These are phyloP conservation scores for Epichloe sibirici DNA, from an alignment of 2,329 filamentous ascomycete species.

Conservation along the genomic window DNA sequence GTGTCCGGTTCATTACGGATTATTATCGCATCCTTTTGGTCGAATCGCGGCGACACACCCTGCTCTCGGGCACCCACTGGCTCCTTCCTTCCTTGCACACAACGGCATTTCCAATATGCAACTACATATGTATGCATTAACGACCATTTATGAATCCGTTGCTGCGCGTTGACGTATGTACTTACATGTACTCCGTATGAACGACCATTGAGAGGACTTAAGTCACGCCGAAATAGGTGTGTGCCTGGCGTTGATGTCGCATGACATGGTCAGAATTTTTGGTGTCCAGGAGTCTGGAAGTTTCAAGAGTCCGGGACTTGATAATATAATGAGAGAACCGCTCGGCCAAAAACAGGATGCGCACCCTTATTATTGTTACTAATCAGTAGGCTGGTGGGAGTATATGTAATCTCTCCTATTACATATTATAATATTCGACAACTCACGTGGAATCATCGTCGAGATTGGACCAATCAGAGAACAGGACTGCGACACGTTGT, in stretches of 20 bases:
- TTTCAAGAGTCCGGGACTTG: too few species aligned
- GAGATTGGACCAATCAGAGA: not conserved
- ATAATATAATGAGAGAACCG: too few species aligned
- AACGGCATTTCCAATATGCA: not conserved
- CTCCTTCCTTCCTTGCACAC: too few species aligned
- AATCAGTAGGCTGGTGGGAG: too few species aligned
- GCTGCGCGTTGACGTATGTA: too few species aligned
- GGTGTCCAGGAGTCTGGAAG: not conserved
- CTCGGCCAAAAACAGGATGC: too few species aligned
- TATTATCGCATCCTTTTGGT: not conserved
- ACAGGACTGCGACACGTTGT: conserved; percentile 1
- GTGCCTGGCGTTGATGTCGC: not conserved
- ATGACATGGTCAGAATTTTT: not conserved
- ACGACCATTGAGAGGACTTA: not conserved
- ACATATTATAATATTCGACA: too few species aligned
- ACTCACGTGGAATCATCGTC: not conserved
- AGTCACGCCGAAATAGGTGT: not conserved
- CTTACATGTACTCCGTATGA: not conserved
- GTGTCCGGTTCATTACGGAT: too few species aligned
- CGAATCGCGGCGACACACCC: not conserved
- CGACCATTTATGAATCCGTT: too few species aligned
- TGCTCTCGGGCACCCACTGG: not conserved
- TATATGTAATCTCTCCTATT: too few species aligned
- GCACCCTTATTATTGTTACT: too few species aligned
- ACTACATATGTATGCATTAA: too few species aligned